Percentiles rank a stretch among this genome's conserved stretches.
Evolutionary conservation across 2,329 filamentous ascomycete species (phyloP).

Genomic region (Sarocladiaceae sp.): DNA sequence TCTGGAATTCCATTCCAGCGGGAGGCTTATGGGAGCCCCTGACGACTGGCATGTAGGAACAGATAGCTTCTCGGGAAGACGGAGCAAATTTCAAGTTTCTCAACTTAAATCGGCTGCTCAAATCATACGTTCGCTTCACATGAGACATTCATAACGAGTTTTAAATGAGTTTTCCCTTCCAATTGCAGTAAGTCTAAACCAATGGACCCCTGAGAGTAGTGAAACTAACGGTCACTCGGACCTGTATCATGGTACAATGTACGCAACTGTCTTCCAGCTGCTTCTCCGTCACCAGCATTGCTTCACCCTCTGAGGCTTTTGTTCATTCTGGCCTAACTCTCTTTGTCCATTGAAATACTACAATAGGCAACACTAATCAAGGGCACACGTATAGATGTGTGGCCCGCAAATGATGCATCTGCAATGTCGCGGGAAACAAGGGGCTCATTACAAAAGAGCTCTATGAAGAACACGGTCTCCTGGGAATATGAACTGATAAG

Average conservation of each 20-base stretch:
- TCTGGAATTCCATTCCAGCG: neutral
- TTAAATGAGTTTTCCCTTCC: neutral
- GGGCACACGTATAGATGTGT: neutral
- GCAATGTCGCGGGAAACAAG: neutral
- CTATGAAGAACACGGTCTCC: neutral
- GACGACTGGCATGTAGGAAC: neutral
- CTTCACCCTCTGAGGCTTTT: neutral
- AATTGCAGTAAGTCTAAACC: constrained; percentile 7
- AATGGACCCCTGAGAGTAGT: neutral
- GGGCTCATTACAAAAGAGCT: constrained; percentile 10
- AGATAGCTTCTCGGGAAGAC: no score
- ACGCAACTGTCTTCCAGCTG: neutral
- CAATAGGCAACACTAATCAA: neutral
- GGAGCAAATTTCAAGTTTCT: neutral
- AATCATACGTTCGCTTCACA: no score
- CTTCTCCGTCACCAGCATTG: no score
- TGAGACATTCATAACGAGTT: no score
- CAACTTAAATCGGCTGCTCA: neutral
- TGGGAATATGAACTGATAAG: constrained; percentile 10
- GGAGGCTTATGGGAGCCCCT: neutral
- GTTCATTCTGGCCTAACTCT: neutral
- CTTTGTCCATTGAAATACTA: constrained; percentile 6
- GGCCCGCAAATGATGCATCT: neutral
- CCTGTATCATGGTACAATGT: neutral
- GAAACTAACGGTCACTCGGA: neutral